Base-by-base conservation (phyloP, 176 grass and related monocot genomes). In the Eragrostis nindensis region DNA sequence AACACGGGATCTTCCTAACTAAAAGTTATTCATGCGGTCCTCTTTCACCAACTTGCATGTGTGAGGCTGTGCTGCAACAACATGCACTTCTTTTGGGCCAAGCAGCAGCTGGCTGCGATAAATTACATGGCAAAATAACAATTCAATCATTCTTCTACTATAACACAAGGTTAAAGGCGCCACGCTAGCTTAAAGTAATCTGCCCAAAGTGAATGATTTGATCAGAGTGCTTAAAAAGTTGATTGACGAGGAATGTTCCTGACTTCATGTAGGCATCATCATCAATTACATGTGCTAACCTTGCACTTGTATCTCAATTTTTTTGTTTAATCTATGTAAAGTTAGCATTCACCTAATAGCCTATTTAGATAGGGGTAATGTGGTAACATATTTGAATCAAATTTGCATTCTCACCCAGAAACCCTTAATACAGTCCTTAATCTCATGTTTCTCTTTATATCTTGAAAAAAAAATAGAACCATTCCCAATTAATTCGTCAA, bases 111-210 rank as follows among this genome's bases (percentile, higher is more conserved):
- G 69, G 19, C 29, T 63, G 42, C 14, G 70, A 73, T 82, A 72
- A 81, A 71, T 22, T 48, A 71, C 54, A n/a, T 46, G 17, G 53
- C 67, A 82, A 64, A 73, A 69, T 73, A 73, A 82, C 69, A 0
- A 1, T 73, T 9, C 18, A 39, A 82, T 82, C 80, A 73, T 82
- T 73, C 13, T 18, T n/a, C 19, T 25, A n/a, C n/a, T n/a, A 64
- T 73, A 63, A 26, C 29, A 62, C 69, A 72, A 62, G 54, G 32
- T 81, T n/a, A 71, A 59, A 25, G n/a, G 82, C 45, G 59, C 62
- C 56, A 78, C 76, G 61, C 70, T 43, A 19, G 86, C 70, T 62
- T 71, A 86, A 83, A 82, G 59, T 56, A 56, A 68, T 18, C 41
- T 22, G 5, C 38, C n/a, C 24, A 79, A 80, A 86, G 77, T 26